Evolutionary conservation across 1,284 basidiomycete genomes (phyloP).

Genomic region (Papiliotrema flavescens): DNA sequence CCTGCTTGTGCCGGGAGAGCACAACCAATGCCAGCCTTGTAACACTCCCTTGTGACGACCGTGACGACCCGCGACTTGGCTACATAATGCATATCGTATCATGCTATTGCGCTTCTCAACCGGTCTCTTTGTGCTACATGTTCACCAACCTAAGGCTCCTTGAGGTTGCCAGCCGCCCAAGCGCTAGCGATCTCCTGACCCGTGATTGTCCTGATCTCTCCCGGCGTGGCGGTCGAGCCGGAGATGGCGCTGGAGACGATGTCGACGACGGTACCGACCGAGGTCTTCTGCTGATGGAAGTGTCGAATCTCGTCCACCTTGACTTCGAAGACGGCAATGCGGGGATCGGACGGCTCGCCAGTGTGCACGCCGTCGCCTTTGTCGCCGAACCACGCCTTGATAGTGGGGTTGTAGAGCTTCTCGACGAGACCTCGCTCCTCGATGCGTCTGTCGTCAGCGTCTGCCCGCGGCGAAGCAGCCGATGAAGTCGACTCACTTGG

Average conservation of each 20-base stretch:
- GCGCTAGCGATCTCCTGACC: constrained; percentile 55
- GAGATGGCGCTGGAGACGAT: constrained; percentile 57
- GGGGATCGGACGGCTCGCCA: constrained; percentile 73
- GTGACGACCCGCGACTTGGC: no score
- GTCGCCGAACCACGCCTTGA: constrained; percentile 79
- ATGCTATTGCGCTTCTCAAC: background rate
- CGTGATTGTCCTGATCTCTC: constrained; percentile 62
- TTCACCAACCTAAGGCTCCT: constrained; percentile 3
- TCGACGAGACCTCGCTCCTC: constrained; percentile 64
- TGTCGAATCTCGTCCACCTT: constrained; percentile 73
- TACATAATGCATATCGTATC: background rate
- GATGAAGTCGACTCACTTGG: constrained; percentile 41
- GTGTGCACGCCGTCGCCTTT: constrained; percentile 81
- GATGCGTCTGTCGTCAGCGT: constrained; percentile 51
- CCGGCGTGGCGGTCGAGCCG: constrained; percentile 60
- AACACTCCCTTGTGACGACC: no score
- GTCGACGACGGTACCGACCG: constrained; percentile 54
- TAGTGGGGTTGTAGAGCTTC: constrained; percentile 64
- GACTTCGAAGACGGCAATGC: constrained; percentile 76
- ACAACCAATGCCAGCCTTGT: no score
- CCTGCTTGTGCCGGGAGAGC: no score
- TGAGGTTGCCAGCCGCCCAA: constrained; percentile 7
- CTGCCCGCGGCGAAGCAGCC: background rate
- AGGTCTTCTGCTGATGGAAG: constrained; percentile 59
- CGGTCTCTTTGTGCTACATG: background rate